Conservation (phyloP, 441 rosid genomes). For the Raphanus hybrid region DNA sequence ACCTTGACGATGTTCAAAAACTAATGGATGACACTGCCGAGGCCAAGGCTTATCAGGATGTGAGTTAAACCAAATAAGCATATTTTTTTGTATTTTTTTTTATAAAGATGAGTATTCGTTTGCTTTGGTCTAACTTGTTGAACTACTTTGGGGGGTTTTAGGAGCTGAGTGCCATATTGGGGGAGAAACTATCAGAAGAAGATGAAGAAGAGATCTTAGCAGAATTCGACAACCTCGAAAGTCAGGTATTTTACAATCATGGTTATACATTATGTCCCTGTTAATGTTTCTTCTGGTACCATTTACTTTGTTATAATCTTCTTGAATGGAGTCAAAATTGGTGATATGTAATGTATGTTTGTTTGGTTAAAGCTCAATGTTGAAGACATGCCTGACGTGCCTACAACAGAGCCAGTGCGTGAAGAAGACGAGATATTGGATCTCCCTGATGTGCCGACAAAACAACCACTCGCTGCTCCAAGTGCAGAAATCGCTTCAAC, state of each 20-base stretch:
- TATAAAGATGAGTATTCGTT: not conserved
- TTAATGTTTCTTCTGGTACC: not conserved
- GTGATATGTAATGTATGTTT: conserved; percentile 15
- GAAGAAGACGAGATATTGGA: conserved; percentile 55
- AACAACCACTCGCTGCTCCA: conserved; percentile 44
- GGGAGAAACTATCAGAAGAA: conserved; percentile 89
- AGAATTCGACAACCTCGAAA: conserved; percentile 88
- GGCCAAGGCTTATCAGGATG: conserved; percentile 96
- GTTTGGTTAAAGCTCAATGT: conserved; percentile 50
- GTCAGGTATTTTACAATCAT: conserved; percentile 52
- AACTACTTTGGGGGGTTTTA: conserved; percentile 26
- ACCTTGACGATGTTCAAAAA: conserved; percentile 89
- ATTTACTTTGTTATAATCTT: not conserved
- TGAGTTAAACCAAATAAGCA: conserved; percentile 43
- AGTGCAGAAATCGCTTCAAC: too few relatives aligned
- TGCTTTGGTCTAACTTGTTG: conserved; percentile 12
- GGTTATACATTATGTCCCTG: not conserved
- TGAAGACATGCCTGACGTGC: conserved; percentile 86
- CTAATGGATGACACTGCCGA: conserved; percentile 94
- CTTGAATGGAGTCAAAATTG: conserved; percentile 8
- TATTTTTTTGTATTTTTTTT: too few relatives aligned
- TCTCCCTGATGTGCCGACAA: conserved; percentile 85
- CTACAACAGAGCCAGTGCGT: conserved; percentile 47
- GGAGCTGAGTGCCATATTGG: conserved; percentile 90
- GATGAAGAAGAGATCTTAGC: conserved; percentile 96